These are phyloP conservation scores for Fusarium tjaetaba DNA, from an alignment of 2,329 filamentous ascomycete species.

Conservation along the genomic window DNA sequence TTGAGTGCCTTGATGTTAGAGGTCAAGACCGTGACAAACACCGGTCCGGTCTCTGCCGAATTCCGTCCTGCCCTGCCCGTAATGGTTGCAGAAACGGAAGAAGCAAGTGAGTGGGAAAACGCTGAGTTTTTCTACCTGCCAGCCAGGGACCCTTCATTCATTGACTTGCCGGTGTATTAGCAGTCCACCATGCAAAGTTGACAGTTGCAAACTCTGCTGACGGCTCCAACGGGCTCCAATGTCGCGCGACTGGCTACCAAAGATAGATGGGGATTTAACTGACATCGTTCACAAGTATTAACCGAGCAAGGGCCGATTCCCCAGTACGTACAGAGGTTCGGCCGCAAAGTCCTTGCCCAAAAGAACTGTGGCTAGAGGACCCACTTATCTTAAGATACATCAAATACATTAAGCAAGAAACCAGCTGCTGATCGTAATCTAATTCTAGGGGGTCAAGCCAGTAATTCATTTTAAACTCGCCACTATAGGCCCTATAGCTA, in stretches of 20 bases:
- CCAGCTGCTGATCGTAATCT: too few relatives aligned
- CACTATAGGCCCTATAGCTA: too few relatives aligned
- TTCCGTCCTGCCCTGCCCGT: constrained; percentile 1
- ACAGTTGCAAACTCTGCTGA: background rate
- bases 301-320: constrained; percentile 28
- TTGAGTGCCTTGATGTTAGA: background rate
- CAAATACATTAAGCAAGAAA: too few relatives aligned
- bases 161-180: background rate
- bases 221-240: constrained; percentile 6
- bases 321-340: background rate
- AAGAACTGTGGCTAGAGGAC: too few relatives aligned
- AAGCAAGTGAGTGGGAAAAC: constrained; percentile 7
- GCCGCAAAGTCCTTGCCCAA: too few relatives aligned
- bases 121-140: background rate
- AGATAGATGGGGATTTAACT: constrained; percentile 2
- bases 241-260: constrained; percentile 3
- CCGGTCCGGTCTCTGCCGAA: constrained; percentile 30
- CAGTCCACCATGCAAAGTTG: background rate
- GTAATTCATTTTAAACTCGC: too few relatives aligned
- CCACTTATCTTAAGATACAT: too few relatives aligned
- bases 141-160: background rate
- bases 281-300: constrained; percentile 7
- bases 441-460: too few relatives aligned
- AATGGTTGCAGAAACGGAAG: constrained; percentile 25
- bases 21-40: constrained; percentile 1